Evolutionary conservation across 345 rosid species (phyloP), one percentile per base, ranked within the genome.

Genomic region (Gossypium rotundifolium): DNA sequence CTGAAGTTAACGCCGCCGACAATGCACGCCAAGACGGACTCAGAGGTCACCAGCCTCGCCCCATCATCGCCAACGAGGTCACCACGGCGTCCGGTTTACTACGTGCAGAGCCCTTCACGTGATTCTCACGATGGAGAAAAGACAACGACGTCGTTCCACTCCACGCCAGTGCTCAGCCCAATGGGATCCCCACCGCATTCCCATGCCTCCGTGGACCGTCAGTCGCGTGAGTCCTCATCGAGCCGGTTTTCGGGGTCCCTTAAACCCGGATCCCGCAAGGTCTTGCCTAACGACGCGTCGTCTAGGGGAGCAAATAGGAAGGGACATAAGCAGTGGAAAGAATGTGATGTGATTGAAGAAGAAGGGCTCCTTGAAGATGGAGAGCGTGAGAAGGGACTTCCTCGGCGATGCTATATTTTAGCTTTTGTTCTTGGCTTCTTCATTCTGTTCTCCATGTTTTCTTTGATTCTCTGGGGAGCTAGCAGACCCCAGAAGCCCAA

Each of bases 81-180:
- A 74, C 97, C 95, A 0, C 98, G 97, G 58, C 85, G 98, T 2
- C 91, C 96, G 2, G 99, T 79, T 16, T 95, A 95, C 90, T 95
- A 86, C 70, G 98, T 95, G 48, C 99, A 95, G 85, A 88, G 94
- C 70, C 99, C 98, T 1, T 93, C 98, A 0, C 83, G 98, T 2
- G 98, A 94, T 75, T 94, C 99, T 10, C 98, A 90, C 88, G 99
- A 95, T 74, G 98, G 99, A 12, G 98, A 95, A 87, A 95, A 95
- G 79, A 95, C 98, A 1, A 78, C 98, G 13, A 88, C 98, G 6
- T 95, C 99, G n/a, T 89, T 95, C 62, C 99, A 95, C 58, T 95
- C 99, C 33, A 93, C 99, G 4, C 97, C 99, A 54, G 90, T 87
- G 29, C 84, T 93, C 74, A 90, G 94, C 77, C 99, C 98, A 57